Conservation (phyloP, 805 yeast genomes). For the Cyberlindnera suaveolens region DNA sequence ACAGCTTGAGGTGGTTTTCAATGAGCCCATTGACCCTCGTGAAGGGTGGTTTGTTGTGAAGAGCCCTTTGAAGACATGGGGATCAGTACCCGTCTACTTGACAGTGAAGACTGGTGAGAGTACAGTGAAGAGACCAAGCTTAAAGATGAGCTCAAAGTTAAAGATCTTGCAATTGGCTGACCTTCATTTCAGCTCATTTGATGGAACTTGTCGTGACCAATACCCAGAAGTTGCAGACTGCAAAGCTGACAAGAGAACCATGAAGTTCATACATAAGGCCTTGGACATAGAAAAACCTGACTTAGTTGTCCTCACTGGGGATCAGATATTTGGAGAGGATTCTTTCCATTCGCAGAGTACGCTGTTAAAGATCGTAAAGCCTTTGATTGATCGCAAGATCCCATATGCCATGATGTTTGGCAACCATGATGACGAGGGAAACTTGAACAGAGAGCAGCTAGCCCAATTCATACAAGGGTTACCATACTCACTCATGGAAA, state of each 20-base stretch:
- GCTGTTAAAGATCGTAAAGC: conserved; percentile 66
- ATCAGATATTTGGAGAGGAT: conserved; percentile 77
- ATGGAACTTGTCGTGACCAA: conserved; percentile 74
- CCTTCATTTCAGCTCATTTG: conserved; percentile 81
- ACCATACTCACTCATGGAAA: conserved; percentile 60
- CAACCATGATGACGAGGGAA: conserved; percentile 91
- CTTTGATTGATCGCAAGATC: conserved; percentile 58
- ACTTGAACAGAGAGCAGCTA: conserved; percentile 50
- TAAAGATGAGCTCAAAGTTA: conserved; percentile 47
- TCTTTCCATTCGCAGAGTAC: conserved; percentile 82
- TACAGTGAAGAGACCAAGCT: conserved; percentile 16
- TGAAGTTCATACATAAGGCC: conserved; percentile 51
- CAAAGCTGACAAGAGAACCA: conserved; percentile 59
- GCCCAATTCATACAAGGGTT: conserved; percentile 49
- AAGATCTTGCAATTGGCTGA: conserved; percentile 89
- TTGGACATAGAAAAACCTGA: conserved; percentile 78
- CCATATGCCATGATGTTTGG: conserved; percentile 89
- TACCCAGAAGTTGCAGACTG: conserved; percentile 54
- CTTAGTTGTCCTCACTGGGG: conserved; percentile 83
- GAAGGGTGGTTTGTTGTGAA: conserved; percentile 49
- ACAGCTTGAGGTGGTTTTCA: conserved; percentile 60
- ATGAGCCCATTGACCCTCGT: conserved; percentile 70
- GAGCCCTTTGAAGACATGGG: conserved; percentile 3
- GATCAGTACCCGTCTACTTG: conserved; percentile 17
- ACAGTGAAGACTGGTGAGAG: conserved; percentile 11